Evolutionary conservation across 805 yeast genomes (phyloP).

Genomic region (Zygoascus biomembranicola): DNA sequence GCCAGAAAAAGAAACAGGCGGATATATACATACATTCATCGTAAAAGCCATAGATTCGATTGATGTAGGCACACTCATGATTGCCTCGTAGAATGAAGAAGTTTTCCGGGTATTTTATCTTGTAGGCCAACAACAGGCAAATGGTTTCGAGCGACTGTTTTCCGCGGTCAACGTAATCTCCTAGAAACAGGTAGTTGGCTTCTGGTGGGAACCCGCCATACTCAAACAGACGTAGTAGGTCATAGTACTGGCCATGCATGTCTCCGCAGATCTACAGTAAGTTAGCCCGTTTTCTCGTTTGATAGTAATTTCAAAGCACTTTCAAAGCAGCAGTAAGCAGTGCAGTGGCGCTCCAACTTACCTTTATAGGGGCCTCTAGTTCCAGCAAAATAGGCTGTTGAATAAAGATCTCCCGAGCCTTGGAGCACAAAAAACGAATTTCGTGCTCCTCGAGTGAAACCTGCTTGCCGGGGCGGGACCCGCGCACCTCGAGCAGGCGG

Average conservation of each 20-base stretch:
- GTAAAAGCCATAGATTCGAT: constrained; percentile 95
- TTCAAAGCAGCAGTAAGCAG: too few species aligned
- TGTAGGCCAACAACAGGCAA: constrained; percentile 87
- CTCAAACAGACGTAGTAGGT: constrained; percentile 87
- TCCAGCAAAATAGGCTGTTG: constrained; percentile 95
- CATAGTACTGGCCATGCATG: constrained; percentile 97
- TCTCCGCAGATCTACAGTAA: constrained; percentile 63
- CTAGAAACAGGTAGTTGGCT: constrained; percentile 89
- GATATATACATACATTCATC: constrained; percentile 67
- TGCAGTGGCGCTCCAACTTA: constrained; percentile 32
- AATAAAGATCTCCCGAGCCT: constrained; percentile 95
- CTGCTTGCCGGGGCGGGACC: constrained; percentile 96
- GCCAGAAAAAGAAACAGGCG: too few species aligned
- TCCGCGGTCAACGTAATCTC: constrained; percentile 98
- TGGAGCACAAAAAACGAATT: constrained; percentile 90
- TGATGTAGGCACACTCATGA: constrained; percentile 97
- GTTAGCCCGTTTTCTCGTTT: neutral
- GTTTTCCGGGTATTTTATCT: constrained; percentile 96
- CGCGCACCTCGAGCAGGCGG: constrained; percentile 93
- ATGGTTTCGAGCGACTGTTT: constrained; percentile 95
- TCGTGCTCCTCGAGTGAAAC: constrained; percentile 91
- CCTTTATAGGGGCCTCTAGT: constrained; percentile 94
- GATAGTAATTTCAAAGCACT: neutral
- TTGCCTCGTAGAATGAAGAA: constrained; percentile 95
- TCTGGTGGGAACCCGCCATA: constrained; percentile 99